Evolutionary conservation across 176 grass and related monocot genomes (phyloP).

Genomic region (Puya raimondii): DNA sequence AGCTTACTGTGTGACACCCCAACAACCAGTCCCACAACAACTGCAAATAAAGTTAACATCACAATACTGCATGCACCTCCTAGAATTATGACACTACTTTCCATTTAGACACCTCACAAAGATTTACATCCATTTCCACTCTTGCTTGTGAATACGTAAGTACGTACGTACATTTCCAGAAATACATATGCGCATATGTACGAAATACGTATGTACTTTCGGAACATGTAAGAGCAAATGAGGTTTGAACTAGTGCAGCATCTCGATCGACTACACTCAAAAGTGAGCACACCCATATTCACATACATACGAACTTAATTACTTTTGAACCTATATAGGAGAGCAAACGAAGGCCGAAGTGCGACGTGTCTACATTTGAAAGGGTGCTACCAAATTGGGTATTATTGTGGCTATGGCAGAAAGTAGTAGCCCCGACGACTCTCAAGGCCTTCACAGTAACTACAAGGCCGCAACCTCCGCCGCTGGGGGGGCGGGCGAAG

Average conservation of each 20-base stretch:
- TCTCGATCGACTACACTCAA: too few relatives aligned
- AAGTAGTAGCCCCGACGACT: background rate
- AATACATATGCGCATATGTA: background rate
- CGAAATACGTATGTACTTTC: too few relatives aligned
- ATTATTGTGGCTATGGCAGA: constrained; percentile 19
- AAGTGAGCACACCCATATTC: background rate
- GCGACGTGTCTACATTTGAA: constrained; percentile 1
- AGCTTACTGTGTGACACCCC: background rate
- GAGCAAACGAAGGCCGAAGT: background rate
- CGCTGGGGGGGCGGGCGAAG: background rate
- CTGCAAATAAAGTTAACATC: background rate
- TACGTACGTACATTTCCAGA: background rate
- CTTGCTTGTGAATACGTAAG: background rate
- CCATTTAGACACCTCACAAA: background rate
- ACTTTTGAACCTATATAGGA: background rate
- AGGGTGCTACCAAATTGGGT: background rate
- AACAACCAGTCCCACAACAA: background rate
- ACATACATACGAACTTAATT: background rate
- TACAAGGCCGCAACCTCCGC: background rate
- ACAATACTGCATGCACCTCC: background rate
- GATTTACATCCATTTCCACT: background rate
- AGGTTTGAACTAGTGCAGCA: too few relatives aligned
- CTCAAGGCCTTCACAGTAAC: background rate
- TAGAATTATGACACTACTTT: background rate
- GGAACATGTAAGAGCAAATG: too few relatives aligned